Evolutionary conservation across 2,329 filamentous ascomycete species (phyloP), one percentile per base, ranked within the genome.

Genomic region (Microsporum audouinii): DNA sequence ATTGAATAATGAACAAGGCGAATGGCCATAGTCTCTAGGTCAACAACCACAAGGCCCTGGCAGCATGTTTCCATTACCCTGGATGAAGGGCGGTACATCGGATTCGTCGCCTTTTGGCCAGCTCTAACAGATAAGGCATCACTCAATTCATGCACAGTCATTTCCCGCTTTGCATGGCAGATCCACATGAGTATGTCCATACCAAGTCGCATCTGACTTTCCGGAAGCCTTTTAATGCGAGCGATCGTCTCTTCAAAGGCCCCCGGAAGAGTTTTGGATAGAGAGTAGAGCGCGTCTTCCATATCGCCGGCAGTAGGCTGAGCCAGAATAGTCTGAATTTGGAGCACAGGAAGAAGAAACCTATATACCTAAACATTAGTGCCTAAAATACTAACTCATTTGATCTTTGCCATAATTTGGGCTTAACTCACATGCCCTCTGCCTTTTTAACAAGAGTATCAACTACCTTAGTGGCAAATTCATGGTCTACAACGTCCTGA

Each of bases 1-100:
- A 78, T 72, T 0, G 79, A 79, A 59, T 78, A 77, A 64, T 81
- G 78, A 3, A 77, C 64, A n/a, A 70, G 60, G 3, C 64, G 65
- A 39, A 70, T 62, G 5, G 66, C 60, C 17, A 61, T 34, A 31
- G 60, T 66, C 14, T 23, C n/a, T 2, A 5, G n/a, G 55, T 70
- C 66, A n/a, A 67, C 47, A 6, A 53, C 60, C 23, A 70, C 62
- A 12, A 70, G 58, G 8, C 68, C 69, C 6, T 63, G 64, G 63
- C 69, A 47, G 43, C 43, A 47, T 23, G 43, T 23, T 27, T 47
- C 43, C 43, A 47, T 47, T 47, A 47, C 8, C 38, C 38, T 41
- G 34, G 38, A 27, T 27, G 38, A 58, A 31, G 56, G 56, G 27
- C 56, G 14, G 23, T 58, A 43, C 38, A 31, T 38, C 27, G 56